Percentiles rank a stretch among this genome's conserved stretches.
Conservation (phyloP, 192 early-diverging fungal genomes). For the Linnemannia zychae region DNA sequence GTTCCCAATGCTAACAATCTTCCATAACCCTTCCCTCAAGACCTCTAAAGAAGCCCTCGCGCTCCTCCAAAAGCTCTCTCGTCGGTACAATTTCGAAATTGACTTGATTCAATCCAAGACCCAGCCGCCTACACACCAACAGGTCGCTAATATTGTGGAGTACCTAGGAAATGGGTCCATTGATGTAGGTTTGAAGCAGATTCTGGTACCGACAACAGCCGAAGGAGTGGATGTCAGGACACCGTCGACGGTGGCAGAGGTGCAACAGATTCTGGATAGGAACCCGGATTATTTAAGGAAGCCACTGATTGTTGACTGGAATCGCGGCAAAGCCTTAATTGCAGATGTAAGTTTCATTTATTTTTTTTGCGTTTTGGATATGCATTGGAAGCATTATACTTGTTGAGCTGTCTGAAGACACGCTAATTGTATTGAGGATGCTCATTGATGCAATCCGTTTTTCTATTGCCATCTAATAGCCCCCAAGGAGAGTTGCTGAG, state of each 20-base stretch:
- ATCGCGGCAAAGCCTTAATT: slow-evolving; percentile 30
- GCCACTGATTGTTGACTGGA: slow-evolving; percentile 48
- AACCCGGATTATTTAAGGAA: slow-evolving; percentile 33
- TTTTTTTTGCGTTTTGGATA: neutral
- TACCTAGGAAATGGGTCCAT: slow-evolving; percentile 23
- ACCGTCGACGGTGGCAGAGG: slow-evolving; percentile 26
- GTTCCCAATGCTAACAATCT: slow-evolving; percentile 38
- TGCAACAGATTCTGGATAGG: slow-evolving; percentile 20
- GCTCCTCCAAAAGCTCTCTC: slow-evolving; percentile 21
- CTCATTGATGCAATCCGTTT: neutral
- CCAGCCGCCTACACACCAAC: slow-evolving; percentile 22
- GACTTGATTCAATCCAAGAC: slow-evolving; percentile 28
- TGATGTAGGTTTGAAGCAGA: neutral
- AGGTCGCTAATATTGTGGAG: slow-evolving; percentile 16
- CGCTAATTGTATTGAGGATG: no score
- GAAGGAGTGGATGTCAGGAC: neutral
- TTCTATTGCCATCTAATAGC: neutral
- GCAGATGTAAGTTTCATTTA: slow-evolving; percentile 27
- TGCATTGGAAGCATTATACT: no score
- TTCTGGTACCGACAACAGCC: slow-evolving; percentile 10
- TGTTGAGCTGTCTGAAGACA: neutral
- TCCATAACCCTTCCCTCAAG: slow-evolving; percentile 32
- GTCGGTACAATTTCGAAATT: slow-evolving; percentile 19
- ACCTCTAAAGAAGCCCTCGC: slow-evolving; percentile 19
- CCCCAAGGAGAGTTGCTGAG: neutral